Evolutionary conservation across 306 rosid species (phyloP), one percentile per base, ranked within the genome.

Genomic region (Dryas drummondii): DNA sequence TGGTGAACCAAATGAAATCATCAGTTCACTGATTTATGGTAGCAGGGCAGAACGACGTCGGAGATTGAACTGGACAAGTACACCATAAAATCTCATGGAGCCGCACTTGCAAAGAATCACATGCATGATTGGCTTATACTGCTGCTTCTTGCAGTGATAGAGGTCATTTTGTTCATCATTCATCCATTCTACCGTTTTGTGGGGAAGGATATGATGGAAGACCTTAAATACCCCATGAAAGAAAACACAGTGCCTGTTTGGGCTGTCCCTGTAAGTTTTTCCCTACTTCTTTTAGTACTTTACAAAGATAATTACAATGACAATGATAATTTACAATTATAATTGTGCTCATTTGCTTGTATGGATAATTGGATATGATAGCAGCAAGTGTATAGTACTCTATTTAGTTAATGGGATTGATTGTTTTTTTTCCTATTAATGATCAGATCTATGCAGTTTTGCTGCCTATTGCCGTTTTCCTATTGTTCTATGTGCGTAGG

Each of bases 171-270:
- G 45, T 40, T 5, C 52, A 12, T 68, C 41, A 85, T 85, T 82
- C 86, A 86, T 54, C 98, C 98, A 6, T 94, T 94, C 86, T 68
- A 77, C 76, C 98, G 98, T 68, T 94, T 87, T 65, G 97, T 94
- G 4, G 97, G 97, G 49, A 88, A 90, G 83, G 98, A 88, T 42
- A 91, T 90, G 98, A 86, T 94, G 98, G 83, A 77, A 15, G 98
- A 94, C 70, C 97, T 94, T 50, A 91, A 66, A 75, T 94, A 86
- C 72, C 98, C 98, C 56, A 41, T 94, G 84, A 88, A 88, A 80
- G 88, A 58, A 5, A 91, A 86, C 82, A 90, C 96, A 8, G 96
- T 94, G n/a, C 98, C 98, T 37, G 50, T 79, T 27, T 94, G 98
- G 98, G 83, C 98, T 65, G 96, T 94, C 66, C 97, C 97, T 51